Evolutionary conservation across 768 basidiomycete genomes (phyloP).

Genomic region (Kwoniella botswanensis): DNA sequence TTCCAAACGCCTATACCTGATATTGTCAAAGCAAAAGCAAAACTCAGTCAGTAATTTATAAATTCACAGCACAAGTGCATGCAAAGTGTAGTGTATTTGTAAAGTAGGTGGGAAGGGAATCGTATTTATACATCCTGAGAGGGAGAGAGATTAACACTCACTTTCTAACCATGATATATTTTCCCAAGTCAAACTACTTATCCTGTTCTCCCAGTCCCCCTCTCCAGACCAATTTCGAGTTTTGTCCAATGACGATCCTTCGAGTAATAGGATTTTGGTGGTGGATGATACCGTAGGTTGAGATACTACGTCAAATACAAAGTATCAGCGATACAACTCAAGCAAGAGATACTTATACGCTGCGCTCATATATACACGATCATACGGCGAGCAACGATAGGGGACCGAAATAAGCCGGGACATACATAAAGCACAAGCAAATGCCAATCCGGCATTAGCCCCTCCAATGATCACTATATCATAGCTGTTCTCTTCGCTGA

Average conservation of each 20-base stretch:
- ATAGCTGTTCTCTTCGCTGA: constrained; percentile 58
- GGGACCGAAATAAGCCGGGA: neutral
- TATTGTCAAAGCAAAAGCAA: neutral
- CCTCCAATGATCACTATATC: constrained; percentile 96
- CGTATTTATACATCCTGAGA: neutral
- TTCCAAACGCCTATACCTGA: constrained; percentile 84
- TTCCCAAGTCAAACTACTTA: constrained; percentile 58
- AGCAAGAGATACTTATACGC: too few relatives aligned
- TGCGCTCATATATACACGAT: neutral
- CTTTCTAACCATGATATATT: constrained; percentile 57
- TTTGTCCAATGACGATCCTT: constrained; percentile 76
- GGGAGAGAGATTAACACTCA: constrained; percentile 31
- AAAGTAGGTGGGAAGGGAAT: neutral
- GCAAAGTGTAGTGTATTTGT: neutral
- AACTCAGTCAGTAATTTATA: too few relatives aligned
- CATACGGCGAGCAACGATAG: neutral
- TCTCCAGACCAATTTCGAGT: constrained; percentile 68
- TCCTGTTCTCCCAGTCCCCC: constrained; percentile 57
- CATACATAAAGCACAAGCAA: constrained; percentile 82
- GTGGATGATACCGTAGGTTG: constrained; percentile 64
- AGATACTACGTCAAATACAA: constrained; percentile 61
- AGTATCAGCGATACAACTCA: neutral
- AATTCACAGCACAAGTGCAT: too few relatives aligned
- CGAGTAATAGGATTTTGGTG: constrained; percentile 73
- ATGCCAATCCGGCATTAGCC: constrained; percentile 85